phyloP scores from a whole-genome alignment of 192 early-diverging fungal genomes.

The Chytriomyces hyalinus region DNA sequence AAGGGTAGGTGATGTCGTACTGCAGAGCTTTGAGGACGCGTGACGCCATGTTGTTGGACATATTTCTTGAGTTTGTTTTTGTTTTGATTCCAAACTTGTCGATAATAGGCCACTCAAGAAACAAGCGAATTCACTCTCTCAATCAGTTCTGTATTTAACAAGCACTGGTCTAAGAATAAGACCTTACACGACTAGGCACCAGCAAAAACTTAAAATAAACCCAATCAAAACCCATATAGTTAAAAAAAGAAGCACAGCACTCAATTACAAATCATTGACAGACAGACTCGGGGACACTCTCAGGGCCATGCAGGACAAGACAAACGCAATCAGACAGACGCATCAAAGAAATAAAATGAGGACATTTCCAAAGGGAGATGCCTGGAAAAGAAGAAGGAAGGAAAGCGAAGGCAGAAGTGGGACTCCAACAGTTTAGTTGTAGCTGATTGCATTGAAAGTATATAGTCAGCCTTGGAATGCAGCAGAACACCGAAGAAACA shows the following conservation, averaged over 20 bases:
- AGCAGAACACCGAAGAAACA: not conserved
- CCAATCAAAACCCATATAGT: not conserved
- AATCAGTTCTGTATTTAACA: not conserved
- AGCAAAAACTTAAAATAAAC: not conserved
- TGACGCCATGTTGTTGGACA: not conserved
- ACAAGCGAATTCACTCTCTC: not conserved
- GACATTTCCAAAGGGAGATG: not conserved
- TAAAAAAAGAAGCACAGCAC: not conserved
- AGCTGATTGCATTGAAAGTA: constrained; percentile 3
- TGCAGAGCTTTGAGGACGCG: not conserved
- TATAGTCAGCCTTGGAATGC: not conserved
- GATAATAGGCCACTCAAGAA: not conserved
- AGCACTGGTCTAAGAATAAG: not conserved
- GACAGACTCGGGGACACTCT: not conserved
- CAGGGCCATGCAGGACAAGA: constrained; percentile 3
- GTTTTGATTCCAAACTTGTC: not conserved
- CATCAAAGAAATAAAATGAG: not conserved
- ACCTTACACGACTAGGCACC: constrained; percentile 6
- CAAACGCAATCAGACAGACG: constrained; percentile 11
- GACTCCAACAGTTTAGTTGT: constrained; percentile 11
- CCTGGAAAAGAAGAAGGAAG: not conserved
- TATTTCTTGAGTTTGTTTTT: not conserved
- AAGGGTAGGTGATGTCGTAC: constrained; percentile 21
- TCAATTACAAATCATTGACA: not conserved
- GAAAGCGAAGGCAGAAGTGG: constrained; percentile 6